Conservation (phyloP, 257 asterid species). For the Gentiana macrophylla region DNA sequence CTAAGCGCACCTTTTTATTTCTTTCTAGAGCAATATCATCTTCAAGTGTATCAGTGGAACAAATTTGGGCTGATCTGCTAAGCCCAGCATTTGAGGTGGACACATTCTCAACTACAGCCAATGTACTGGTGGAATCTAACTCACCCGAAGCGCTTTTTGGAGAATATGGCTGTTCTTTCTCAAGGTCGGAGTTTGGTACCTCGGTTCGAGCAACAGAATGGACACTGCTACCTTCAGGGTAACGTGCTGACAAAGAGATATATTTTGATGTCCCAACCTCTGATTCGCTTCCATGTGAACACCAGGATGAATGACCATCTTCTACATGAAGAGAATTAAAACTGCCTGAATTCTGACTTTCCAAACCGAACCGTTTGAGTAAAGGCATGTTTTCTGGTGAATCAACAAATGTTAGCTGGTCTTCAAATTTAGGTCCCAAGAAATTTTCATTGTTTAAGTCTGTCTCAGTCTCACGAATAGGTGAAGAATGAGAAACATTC, state of each 20-base stretch:
- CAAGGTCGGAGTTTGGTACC: conserved; percentile 15
- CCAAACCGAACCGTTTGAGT: conserved; percentile 8
- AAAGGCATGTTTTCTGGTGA: conserved; percentile 12
- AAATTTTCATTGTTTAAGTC: conserved; percentile 14
- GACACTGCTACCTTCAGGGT: conserved; percentile 16
- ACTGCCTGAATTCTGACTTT: conserved; percentile 7
- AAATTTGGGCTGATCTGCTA: conserved; percentile 42
- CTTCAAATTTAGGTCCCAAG: conserved; percentile 20
- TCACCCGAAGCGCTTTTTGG: conserved; percentile 17
- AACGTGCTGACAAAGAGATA: conserved; percentile 11
- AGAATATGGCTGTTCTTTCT: conserved; percentile 15
- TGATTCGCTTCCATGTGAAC: conserved; percentile 8
- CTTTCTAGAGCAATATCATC: conserved; percentile 56
- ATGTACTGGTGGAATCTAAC: conserved; percentile 13
- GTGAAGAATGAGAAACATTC: conserved; percentile 15
- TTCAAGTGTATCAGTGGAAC: conserved; percentile 44
- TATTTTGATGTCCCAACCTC: conserved; percentile 1
- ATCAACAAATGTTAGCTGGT: conserved; percentile 4
- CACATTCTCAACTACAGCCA: conserved; percentile 18
- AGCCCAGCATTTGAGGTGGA: conserved; percentile 21
- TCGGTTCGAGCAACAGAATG: conserved; percentile 23
- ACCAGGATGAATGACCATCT: not conserved
- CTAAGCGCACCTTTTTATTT: conserved; percentile 51
- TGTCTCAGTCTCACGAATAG: conserved; percentile 14
- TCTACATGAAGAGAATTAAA: conserved; percentile 4